Base-by-base conservation (phyloP, 371 early-diverging fungal genomes). In the Rhizomucor pusillus region DNA sequence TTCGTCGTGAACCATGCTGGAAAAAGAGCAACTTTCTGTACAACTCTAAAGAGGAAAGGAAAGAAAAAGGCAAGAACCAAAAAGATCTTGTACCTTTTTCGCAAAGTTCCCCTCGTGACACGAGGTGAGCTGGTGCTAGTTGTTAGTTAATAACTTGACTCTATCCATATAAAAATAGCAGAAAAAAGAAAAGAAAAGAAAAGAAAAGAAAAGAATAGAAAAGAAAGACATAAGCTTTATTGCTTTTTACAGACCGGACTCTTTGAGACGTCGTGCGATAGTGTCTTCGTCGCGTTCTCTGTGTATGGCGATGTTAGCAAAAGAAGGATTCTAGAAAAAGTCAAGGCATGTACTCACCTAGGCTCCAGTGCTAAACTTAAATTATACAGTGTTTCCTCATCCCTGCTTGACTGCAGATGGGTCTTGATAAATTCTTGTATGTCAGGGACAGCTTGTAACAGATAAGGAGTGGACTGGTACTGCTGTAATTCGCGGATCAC, bases 401-500 rank as follows among this genome's bases (percentile, higher is more conserved):
- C 86, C 50, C 84, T 67, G 59, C 80, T 80, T 36, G 80, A 79
- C 36, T 75, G 78, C 50, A 81, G 63, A 60, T 78, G 73, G 35
- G 76, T 75, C 47, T 89, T 71, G 62, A 96, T 81, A 65, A 86
- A 94, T 29, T 85, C 77, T 60, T 92, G 92, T 43, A 96, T 75
- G 65, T 92, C 91, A 2, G 85, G 80, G 9, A 95, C 92, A 4
- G 81, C 66, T 22, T 81, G 85, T 35, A 95, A 67, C 50, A 80
- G 80, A 70, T 94, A 96, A 34, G 90, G 86, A 5, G 82, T 83
- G 36, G 85, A 85, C 69, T 94, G 95, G 69, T 90, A 94, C 65
- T 92, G 91, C 65, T 92, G 92, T 54, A 95, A 82, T 48, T 94
- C 93, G 24, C 90, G 85, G 65, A 97, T 87, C 24, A 93, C 87